Evolutionary conservation across 352 stramenopile species (phyloP).

Genomic region (Aphanomyces euteiches): DNA sequence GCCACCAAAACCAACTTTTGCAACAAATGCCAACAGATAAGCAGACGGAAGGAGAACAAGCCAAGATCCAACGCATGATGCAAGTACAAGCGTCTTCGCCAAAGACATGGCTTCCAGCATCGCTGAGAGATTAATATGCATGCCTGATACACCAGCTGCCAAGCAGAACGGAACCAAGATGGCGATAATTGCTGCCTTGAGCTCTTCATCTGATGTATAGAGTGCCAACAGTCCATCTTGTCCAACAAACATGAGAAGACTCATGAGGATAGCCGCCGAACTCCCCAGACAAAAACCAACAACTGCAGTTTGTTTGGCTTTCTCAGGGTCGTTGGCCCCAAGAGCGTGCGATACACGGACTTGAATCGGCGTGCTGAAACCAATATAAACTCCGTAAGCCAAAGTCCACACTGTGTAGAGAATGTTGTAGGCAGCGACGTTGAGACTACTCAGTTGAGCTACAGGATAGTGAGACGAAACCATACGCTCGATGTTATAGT

Average conservation of each 20-base stretch:
- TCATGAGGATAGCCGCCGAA: conserved; percentile 46
- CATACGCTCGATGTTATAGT: conserved; percentile 23
- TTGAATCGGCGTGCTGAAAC: conserved; percentile 75
- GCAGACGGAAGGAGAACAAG: conserved; percentile 61
- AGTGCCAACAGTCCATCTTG: conserved; percentile 32
- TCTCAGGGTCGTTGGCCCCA: conserved; percentile 52
- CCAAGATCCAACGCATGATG: conserved; percentile 65
- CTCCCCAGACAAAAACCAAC: conserved; percentile 64
- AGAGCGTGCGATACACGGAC: conserved; percentile 70
- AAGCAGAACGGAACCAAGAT: conserved; percentile 63
- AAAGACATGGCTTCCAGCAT: conserved; percentile 79
- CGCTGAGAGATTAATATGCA: conserved; percentile 73
- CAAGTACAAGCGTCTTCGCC: conserved; percentile 55
- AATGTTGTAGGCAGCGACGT: conserved; percentile 76
- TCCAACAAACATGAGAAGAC: conserved; percentile 41
- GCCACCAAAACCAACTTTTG: conserved; percentile 46
- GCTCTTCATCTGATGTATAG: conserved; percentile 55
- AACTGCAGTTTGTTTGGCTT: conserved; percentile 51
- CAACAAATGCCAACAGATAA: conserved; percentile 52
- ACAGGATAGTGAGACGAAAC: neutral
- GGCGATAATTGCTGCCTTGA: conserved; percentile 45
- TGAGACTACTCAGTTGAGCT: conserved; percentile 38
- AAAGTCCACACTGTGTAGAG: conserved; percentile 78
- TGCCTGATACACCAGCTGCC: conserved; percentile 60
- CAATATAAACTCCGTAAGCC: conserved; percentile 74